These are phyloP conservation scores for Beauveria rudraprayagi DNA, from an alignment of 2,329 filamentous ascomycete species.

Conservation along the genomic window DNA sequence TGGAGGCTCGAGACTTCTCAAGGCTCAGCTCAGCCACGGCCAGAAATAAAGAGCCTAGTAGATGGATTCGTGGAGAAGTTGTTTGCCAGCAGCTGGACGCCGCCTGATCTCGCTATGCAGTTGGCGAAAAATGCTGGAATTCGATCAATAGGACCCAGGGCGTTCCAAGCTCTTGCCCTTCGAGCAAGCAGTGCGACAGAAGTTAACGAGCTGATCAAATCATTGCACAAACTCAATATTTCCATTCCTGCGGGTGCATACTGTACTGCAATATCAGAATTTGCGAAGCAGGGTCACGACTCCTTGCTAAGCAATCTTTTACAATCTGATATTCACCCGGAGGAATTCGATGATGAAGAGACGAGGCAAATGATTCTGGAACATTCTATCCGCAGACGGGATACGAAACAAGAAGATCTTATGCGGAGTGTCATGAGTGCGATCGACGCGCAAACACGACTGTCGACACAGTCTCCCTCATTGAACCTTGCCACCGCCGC, in stretches of 20 bases:
- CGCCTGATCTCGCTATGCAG: constrained; percentile 63
- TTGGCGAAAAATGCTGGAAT: constrained; percentile 65
- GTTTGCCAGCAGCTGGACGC: constrained; percentile 66
- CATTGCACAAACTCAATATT: constrained; percentile 56
- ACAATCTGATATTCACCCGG: constrained; percentile 44
- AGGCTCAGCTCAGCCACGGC: background rate
- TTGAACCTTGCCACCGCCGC: background rate
- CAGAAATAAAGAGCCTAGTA: constrained; percentile 11
- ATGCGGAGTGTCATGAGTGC: constrained; percentile 34
- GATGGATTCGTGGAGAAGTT: constrained; percentile 35
- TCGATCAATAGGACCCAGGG: constrained; percentile 62
- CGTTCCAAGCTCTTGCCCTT: constrained; percentile 68
- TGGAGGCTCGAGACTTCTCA: background rate
- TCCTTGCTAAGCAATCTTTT: constrained; percentile 38
- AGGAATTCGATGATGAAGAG: constrained; percentile 42
- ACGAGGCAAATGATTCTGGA: constrained; percentile 32
- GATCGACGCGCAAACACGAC: constrained; percentile 13
- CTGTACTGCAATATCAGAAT: constrained; percentile 53
- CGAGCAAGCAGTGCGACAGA: constrained; percentile 49
- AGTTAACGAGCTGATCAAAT: constrained; percentile 50
- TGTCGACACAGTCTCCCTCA: constrained; percentile 12
- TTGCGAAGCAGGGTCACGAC: constrained; percentile 51
- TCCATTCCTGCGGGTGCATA: constrained; percentile 56
- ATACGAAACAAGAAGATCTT: constrained; percentile 35
- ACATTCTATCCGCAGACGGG: constrained; percentile 21